Conservation (phyloP, 129 eudicot species). For the Lactuca saligna region DNA sequence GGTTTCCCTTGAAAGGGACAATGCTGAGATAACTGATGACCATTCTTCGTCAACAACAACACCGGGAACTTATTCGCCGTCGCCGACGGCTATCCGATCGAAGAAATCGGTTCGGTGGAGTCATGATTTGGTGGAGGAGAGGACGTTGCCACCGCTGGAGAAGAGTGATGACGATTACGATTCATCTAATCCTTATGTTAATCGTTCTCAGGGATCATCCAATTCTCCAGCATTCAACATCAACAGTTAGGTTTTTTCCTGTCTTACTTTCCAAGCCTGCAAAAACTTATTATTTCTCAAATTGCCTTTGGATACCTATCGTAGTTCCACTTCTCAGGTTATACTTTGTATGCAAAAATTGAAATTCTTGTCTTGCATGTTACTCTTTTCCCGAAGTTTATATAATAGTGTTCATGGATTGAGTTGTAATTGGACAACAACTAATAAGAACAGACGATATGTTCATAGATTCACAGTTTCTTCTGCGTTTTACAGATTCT, state of each 20-base stretch:
- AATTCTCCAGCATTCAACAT: constrained; percentile 47
- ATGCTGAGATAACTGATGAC: constrained; percentile 25
- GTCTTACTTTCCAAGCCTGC: constrained; percentile 7
- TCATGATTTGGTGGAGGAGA: constrained; percentile 62
- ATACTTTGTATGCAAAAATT: neutral
- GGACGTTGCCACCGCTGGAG: constrained; percentile 42
- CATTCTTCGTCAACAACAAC: constrained; percentile 29
- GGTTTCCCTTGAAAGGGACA: constrained; percentile 12
- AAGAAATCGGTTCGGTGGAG: constrained; percentile 89
- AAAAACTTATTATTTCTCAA: neutral
- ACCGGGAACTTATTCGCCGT: constrained; percentile 27
- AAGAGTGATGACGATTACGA: constrained; percentile 24
- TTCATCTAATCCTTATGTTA: constrained; percentile 50
- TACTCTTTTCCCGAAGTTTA: neutral
- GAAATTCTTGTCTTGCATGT: constrained; percentile 18
- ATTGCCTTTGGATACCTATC: neutral
- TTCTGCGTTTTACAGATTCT: constrained; percentile 42
- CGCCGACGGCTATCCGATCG: constrained; percentile 34
- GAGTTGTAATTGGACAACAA: constrained; percentile 2
- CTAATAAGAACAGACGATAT: constrained; percentile 1
- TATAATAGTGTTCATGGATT: neutral
- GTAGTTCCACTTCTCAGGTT: constrained; percentile 1
- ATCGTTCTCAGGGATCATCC: constrained; percentile 33
- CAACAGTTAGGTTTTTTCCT: constrained; percentile 45
- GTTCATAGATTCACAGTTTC: neutral